Percentiles rank a stretch among this genome's conserved stretches.
Evolutionary conservation across 192 early-diverging fungal genomes (phyloP).

Genomic region (Cladochytrium replicatum): DNA sequence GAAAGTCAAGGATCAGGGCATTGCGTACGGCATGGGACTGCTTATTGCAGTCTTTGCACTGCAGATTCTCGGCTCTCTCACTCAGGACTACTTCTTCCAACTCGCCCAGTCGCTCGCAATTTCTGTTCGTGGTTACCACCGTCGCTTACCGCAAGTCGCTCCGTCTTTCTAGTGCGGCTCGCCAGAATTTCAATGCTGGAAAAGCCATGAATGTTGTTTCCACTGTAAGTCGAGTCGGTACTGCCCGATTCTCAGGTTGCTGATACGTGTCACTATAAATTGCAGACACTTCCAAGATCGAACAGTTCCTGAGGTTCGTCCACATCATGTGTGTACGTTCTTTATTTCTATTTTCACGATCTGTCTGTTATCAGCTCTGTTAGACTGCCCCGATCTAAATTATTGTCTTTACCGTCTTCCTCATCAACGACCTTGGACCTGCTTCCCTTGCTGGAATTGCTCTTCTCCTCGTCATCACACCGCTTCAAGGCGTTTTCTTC

Average conservation of each 20-base stretch:
- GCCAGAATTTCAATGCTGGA: slow-evolving; percentile 50
- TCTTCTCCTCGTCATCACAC: slow-evolving; percentile 29
- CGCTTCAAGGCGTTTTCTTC: slow-evolving; percentile 32
- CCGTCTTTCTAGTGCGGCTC: slow-evolving; percentile 35
- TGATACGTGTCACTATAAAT: too few relatives aligned
- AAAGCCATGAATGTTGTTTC: slow-evolving; percentile 54
- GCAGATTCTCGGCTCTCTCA: slow-evolving; percentile 14
- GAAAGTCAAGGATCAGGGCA: neutral
- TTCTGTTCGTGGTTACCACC: slow-evolving; percentile 38
- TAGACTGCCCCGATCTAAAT: slow-evolving; percentile 35
- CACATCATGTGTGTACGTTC: slow-evolving; percentile 30
- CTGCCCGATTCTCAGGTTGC: too few relatives aligned
- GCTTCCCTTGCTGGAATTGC: slow-evolving; percentile 37
- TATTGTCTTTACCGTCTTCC: slow-evolving; percentile 26
- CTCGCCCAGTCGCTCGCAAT: slow-evolving; percentile 24
- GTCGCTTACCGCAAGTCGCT: slow-evolving; percentile 51
- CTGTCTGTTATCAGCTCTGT: too few relatives aligned
- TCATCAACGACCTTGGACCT: slow-evolving; percentile 25
- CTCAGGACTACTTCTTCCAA: slow-evolving; percentile 33
- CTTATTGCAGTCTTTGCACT: slow-evolving; percentile 19
- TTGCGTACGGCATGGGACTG: too few relatives aligned
- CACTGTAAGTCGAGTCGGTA: too few relatives aligned
- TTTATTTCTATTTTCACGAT: too few relatives aligned
- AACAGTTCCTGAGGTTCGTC: slow-evolving; percentile 20
- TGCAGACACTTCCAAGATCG: too few relatives aligned